Evolutionary conservation across 257 asterid species (phyloP).

Genomic region (Lycium ferocissimum): DNA sequence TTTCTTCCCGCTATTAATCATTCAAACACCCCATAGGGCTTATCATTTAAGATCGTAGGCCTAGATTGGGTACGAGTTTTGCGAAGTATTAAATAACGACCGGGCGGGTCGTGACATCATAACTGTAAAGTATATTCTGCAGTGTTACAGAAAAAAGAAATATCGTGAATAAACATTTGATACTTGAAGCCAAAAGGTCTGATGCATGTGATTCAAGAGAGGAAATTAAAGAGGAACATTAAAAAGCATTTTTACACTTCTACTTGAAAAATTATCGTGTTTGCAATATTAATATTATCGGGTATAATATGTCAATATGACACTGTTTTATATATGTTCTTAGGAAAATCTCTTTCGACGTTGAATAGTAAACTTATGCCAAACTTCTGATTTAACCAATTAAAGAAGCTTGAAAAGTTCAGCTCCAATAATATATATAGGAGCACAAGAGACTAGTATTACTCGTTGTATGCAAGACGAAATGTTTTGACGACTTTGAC

Average conservation of each 20-base stretch:
- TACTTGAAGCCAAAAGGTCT: too few species aligned
- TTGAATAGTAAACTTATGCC: not conserved
- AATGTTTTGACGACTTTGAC: not conserved
- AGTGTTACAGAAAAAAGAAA: too few species aligned
- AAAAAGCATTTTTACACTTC: not conserved
- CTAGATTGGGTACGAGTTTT: too few species aligned
- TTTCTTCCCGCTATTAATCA: too few species aligned
- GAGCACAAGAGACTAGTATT: not conserved
- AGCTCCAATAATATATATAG: not conserved
- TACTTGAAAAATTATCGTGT: not conserved
- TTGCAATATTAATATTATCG: not conserved
- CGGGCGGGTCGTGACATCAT: too few species aligned
- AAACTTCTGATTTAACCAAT: not conserved
- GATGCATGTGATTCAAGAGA: too few species aligned
- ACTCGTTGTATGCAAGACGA: not conserved
- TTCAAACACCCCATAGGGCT: too few species aligned
- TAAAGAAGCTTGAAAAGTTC: not conserved
- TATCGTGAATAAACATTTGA: too few species aligned
- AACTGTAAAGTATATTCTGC: too few species aligned
- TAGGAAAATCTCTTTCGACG: not conserved
- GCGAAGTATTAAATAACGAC: too few species aligned
- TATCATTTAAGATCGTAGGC: too few species aligned
- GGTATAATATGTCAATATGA: slow-evolving; percentile 2
- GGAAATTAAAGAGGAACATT: too few species aligned
- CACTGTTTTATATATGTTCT: not conserved